Conservation (phyloP, 2,329 filamentous ascomycete species). For the Coleophoma eucalyptorum region DNA sequence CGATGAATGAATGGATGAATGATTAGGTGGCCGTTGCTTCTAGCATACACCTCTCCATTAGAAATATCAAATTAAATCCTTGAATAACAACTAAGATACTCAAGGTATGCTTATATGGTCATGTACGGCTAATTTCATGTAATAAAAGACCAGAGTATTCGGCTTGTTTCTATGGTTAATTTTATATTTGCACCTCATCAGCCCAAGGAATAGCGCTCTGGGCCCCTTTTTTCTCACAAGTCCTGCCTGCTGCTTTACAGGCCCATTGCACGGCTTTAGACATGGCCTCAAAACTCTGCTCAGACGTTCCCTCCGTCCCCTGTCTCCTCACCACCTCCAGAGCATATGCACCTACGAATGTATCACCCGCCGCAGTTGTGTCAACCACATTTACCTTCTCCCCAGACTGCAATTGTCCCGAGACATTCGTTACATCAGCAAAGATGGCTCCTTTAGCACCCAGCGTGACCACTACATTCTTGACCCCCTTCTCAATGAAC, state of each 20-base stretch:
- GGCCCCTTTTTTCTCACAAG: slow-evolving; percentile 62
- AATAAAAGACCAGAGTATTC: too few species aligned
- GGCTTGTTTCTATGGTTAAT: too few species aligned
- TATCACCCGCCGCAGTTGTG: slow-evolving; percentile 92
- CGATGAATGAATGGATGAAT: neutral
- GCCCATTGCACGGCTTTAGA: slow-evolving; percentile 57
- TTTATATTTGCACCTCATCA: slow-evolving; percentile 39
- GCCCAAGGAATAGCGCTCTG: slow-evolving; percentile 65
- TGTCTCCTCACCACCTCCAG: slow-evolving; percentile 56
- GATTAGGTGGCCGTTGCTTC: too few species aligned
- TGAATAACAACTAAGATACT: too few species aligned
- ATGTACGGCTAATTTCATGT: too few species aligned
- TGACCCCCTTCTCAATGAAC: slow-evolving; percentile 68
- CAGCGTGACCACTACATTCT: slow-evolving; percentile 78
- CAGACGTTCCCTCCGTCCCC: slow-evolving; percentile 26
- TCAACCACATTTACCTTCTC: slow-evolving; percentile 78
- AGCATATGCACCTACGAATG: slow-evolving; percentile 86
- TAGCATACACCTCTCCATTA: too few species aligned
- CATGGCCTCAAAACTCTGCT: slow-evolving; percentile 41
- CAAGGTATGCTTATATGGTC: too few species aligned
- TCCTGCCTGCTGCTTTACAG: slow-evolving; percentile 59
- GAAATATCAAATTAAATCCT: too few species aligned
- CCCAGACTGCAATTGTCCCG: slow-evolving; percentile 53
- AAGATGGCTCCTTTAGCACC: slow-evolving; percentile 77
- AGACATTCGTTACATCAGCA: slow-evolving; percentile 36